These are phyloP conservation scores for Chlorella sp. DNA, from an alignment of 139 green algal species.

Conservation along the genomic window DNA sequence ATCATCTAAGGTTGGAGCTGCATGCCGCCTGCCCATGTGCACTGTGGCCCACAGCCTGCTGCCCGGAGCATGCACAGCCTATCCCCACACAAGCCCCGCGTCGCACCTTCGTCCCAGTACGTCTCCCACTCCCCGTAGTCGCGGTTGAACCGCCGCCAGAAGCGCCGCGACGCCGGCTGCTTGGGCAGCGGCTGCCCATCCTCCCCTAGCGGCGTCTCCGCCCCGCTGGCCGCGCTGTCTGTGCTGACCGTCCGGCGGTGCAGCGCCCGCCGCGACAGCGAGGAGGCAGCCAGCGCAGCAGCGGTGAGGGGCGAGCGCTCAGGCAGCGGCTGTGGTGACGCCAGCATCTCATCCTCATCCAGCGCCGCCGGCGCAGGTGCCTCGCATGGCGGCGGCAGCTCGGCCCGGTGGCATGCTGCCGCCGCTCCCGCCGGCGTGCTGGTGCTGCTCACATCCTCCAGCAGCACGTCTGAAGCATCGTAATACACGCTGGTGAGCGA, in stretches of 20 bases:
- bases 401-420: not conserved
- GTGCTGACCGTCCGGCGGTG: conserved; percentile 8
- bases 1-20: no score
- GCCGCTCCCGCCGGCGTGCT: not conserved
- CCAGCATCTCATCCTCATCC: not conserved
- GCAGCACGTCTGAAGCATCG: not conserved
- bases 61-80: not conserved
- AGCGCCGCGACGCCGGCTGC: conserved; percentile 9
- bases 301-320: not conserved
- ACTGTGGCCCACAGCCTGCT: no score
- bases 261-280: conserved; percentile 5
- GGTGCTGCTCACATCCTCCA: not conserved
- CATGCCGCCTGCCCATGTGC: no score
- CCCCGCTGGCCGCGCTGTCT: conserved; percentile 14
- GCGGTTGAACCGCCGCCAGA: conserved; percentile 37
- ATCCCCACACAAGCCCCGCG: not conserved
- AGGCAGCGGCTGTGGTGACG: not conserved
- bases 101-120: conserved; percentile 25
- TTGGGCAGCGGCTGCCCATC: not conserved
- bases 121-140: conserved; percentile 31
- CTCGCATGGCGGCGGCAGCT: no score
- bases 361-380: no score
- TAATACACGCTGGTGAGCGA: not conserved
- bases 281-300: not conserved
- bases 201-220: conserved; percentile 12